Evolutionary conservation across 2,329 filamentous ascomycete species (phyloP), one percentile per base, ranked within the genome.

Genomic region (Cytospora piceae): DNA sequence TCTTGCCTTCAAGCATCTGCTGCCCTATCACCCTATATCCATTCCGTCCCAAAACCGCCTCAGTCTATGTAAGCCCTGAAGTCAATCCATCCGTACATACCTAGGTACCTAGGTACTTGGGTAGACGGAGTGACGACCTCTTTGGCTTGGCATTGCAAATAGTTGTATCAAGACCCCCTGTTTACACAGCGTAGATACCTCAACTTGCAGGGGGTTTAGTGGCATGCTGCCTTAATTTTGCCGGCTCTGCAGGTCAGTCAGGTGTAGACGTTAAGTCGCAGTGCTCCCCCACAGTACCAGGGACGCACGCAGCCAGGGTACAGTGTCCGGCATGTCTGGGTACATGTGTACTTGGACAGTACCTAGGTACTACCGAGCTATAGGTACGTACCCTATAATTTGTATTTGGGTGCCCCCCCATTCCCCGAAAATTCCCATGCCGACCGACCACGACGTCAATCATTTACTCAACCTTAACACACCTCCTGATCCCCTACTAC

Each of bases 401-500:
- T 46, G 20, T 46, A 46, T 22, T 22, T 46, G 42, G n/a, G 14
- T 22, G 11, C n/a, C n/a, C 42, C 42, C 42, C 7, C 42, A 20
- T 11, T 20, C 39, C 39, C n/a, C 42, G 42, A 46, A 46, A 46
- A 46, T n/a, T 46, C 42, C 42, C 20, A 46, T 46, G 42, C 42
- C 42, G 42, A 22, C 42, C 42, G n/a, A 17, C 15, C 42, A 15
- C 20, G 42, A 46, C 42, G 42, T 46, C 42, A 46, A 46, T 46
- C 42, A 46, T 46, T 46, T 46, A 46, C 42, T 46, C 42, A 11
- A 46, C 42, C 42, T 46, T 46, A 46, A n/a, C 42, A 42, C 39
- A 46, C 42, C 42, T 46, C 42, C 42, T 46, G 42, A 46, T 46
- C n/a, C 42, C 42, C 42, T 46, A 46, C 42, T 46, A 39, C 37